Evolutionary conservation across 108 stramenopile genomes (phyloP), one percentile per base, ranked within the genome.

Genomic region (Cyclotella distinguenda): DNA sequence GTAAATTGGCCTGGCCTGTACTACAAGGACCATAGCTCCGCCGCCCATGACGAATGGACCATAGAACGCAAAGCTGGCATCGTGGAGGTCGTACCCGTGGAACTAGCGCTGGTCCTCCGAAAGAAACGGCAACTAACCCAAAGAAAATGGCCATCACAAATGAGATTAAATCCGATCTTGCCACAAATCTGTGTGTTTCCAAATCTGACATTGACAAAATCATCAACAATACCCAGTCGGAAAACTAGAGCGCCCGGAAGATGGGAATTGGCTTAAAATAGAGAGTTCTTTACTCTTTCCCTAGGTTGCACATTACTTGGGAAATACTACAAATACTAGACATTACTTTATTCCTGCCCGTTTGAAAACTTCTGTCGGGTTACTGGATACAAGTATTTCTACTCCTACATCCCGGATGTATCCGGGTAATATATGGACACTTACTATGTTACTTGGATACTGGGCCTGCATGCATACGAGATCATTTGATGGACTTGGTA

Each of bases 161-260:
- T 27, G 49, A 50, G 13, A 8, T 50, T 9, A 50, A 50, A 50
- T 27, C 49, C 23, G 49, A 23, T 4, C 27, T 50, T 27, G 49
- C 49, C 19, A 26, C 49, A 6, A 50, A 50, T 16, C 49, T 50
- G 6, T 50, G 25, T 50, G 49, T 50, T 22, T 50, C 49, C 13
- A 27, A 59, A 25, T 19, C 40, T 25, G 57, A 59, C 21, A 40
- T 59, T 33, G 23, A 59, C 6, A 59, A 59, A 18, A 38, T 59
- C 39, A 38, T 59, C 35, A 38, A 35, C 39, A 12, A 5, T 16
- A 38, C n/a, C n/a, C n/a, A n/a, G n/a, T n/a, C 40, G 57, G 57
- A 42, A 59, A 59, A 59, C 57, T 59, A 59, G 23, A 27, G 57
- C 18, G 22, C 57, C 57, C 38, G 38, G 57, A 26, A 59, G 35